These are phyloP conservation scores for Solanum gandarillasii DNA, from an alignment of 257 asterid species.

Conservation along the genomic window DNA sequence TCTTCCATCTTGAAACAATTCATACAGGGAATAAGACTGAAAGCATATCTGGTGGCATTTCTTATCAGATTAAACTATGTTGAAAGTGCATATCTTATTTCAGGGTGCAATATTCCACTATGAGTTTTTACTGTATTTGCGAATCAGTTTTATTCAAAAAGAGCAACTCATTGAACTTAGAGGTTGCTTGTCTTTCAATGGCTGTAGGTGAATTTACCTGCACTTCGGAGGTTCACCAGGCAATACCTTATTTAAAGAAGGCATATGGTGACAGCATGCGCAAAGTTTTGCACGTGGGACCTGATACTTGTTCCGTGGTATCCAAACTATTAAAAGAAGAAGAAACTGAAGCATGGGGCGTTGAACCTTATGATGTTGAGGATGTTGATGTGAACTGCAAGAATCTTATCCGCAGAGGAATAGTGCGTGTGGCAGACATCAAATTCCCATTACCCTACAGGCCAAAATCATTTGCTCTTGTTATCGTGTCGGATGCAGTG, in stretches of 20 bases:
- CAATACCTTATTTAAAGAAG: constrained; percentile 52
- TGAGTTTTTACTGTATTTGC: not conserved
- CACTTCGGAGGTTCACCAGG: constrained; percentile 44
- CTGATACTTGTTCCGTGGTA: constrained; percentile 72
- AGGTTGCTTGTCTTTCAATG: not conserved
- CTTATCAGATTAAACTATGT: not conserved
- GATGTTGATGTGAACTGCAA: constrained; percentile 58
- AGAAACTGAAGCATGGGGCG: constrained; percentile 85
- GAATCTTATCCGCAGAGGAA: constrained; percentile 50
- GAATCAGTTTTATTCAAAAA: not conserved
- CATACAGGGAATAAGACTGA: not conserved
- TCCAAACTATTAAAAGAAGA: constrained; percentile 61
- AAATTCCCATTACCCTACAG: constrained; percentile 81
- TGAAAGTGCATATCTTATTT: not conserved
- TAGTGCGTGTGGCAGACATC: constrained; percentile 74
- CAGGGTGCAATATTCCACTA: not conserved
- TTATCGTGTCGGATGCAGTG: constrained; percentile 72
- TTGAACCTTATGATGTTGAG: constrained; percentile 79
- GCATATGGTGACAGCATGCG: constrained; percentile 66
- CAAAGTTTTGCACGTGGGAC: constrained; percentile 76
- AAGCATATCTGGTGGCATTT: not conserved
- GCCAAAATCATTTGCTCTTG: constrained; percentile 75
- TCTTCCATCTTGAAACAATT: not conserved
- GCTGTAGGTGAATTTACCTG: constrained; percentile 60
- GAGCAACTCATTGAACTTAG: not conserved